Conservation (phyloP, 345 rosid genomes). For the Schrenkiella parvula region DNA sequence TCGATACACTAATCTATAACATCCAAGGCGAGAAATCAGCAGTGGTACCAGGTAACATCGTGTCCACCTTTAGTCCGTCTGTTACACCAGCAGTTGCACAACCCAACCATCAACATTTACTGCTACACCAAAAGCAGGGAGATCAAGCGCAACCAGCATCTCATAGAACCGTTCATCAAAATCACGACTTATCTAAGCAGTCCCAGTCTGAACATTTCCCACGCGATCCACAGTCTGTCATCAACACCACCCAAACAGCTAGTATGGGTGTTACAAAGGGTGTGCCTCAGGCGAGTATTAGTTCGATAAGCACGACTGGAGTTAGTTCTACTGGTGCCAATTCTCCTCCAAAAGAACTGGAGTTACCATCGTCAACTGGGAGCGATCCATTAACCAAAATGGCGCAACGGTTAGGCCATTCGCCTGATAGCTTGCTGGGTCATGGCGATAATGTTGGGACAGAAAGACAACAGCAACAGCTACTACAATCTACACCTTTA, state of each 20-base stretch:
- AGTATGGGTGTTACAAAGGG: slow-evolving; percentile 29
- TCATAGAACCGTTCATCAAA: slow-evolving; percentile 55
- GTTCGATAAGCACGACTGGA: slow-evolving; percentile 30
- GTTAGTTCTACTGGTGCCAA: slow-evolving; percentile 38
- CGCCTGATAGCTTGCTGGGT: background rate
- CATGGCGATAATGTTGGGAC: slow-evolving; percentile 39
- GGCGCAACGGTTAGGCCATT: slow-evolving; percentile 47
- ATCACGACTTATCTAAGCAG: slow-evolving; percentile 40
- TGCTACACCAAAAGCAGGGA: slow-evolving; percentile 53
- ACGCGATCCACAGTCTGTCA: slow-evolving; percentile 41
- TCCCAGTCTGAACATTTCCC: slow-evolving; percentile 47
- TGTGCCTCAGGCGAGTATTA: slow-evolving; percentile 37
- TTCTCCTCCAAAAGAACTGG: slow-evolving; percentile 54
- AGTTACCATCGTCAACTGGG: slow-evolving; percentile 39
- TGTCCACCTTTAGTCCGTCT: slow-evolving; percentile 41
- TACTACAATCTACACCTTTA: slow-evolving; percentile 41
- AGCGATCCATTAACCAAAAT: slow-evolving; percentile 34
- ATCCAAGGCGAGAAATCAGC: slow-evolving; percentile 46
- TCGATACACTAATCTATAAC: no score
- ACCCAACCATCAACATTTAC: slow-evolving; percentile 36
- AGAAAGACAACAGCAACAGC: slow-evolving; percentile 30
- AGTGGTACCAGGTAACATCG: slow-evolving; percentile 42
- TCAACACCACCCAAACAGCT: slow-evolving; percentile 33
- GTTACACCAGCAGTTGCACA: slow-evolving; percentile 37
- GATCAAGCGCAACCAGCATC: slow-evolving; percentile 43